Percentiles rank a stretch among this genome's conserved stretches.
Evolutionary conservation across 345 rosid genomes (phyloP).

Genomic region (Trapa incisa): DNA sequence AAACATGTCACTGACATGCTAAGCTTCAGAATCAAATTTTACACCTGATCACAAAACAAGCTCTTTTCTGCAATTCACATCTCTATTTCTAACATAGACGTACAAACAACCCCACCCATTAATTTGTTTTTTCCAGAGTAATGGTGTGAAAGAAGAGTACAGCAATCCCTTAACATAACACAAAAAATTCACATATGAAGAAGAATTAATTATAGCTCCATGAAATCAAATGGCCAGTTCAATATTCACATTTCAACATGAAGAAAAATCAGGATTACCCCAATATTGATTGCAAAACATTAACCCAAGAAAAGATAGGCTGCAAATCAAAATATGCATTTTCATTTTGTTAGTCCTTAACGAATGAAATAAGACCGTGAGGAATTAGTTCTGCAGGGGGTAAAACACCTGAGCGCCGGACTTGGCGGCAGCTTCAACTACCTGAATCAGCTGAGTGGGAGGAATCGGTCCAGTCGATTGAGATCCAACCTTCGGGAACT

Average conservation of each 20-base stretch:
- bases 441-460: conserved; percentile 48
- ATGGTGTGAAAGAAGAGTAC: background rate
- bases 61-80: too few relatives aligned
- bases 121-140: background rate
- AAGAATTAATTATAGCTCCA: background rate
- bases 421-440: conserved; percentile 73
- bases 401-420: conserved; percentile 69
- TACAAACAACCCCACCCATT: background rate
- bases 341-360: background rate
- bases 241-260: background rate
- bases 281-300: too few relatives aligned
- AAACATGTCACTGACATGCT: too few relatives aligned
- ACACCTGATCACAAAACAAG: conserved; percentile 25
- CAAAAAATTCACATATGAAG: background rate
- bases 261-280: too few relatives aligned
- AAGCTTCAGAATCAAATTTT: background rate
- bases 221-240: too few relatives aligned
- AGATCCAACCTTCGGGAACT: conserved; percentile 51
- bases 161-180: too few relatives aligned
- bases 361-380: background rate
- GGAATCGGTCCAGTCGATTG: conserved; percentile 56
- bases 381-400: background rate
- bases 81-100: too few relatives aligned
- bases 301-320: too few relatives aligned
- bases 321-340: too few relatives aligned